These are phyloP conservation scores for Backusella mclennaniae DNA, from an alignment of 192 early-diverging fungal species.

Conservation along the genomic window DNA sequence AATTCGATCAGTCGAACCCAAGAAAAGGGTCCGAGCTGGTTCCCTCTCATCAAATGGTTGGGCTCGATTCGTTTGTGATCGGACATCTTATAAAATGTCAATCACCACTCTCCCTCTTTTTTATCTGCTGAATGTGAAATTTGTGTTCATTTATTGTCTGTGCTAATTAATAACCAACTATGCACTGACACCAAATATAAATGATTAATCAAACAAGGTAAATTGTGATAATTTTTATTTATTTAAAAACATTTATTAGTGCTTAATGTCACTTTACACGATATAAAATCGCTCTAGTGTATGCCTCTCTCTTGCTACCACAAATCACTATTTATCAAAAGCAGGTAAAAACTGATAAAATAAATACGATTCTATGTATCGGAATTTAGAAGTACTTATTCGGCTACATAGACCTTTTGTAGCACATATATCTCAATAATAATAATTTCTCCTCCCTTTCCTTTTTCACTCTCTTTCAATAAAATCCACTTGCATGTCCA, in stretches of 20 bases:
- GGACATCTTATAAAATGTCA: slow-evolving; percentile 7
- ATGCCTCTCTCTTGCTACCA: background rate
- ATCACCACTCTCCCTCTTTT: background rate
- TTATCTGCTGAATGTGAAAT: slow-evolving; percentile 5
- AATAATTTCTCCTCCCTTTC: background rate
- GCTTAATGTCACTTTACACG: too few species aligned
- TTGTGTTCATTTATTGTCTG: slow-evolving; percentile 7
- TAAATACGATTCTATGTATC: background rate
- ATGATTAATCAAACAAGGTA: slow-evolving; percentile 3
- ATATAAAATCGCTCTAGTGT: background rate
- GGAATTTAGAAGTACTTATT: slow-evolving; percentile 1
- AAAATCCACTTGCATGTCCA: background rate
- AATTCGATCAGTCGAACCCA: background rate
- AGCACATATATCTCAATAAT: background rate
- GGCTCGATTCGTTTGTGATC: slow-evolving; percentile 4
- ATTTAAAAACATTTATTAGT: background rate
- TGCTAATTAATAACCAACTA: background rate
- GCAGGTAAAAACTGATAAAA: background rate
- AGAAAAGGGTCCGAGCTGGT: slow-evolving; percentile 1
- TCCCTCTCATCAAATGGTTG: background rate
- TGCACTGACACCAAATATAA: slow-evolving; percentile 2
- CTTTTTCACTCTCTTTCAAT: background rate
- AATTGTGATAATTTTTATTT: background rate
- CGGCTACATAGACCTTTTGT: background rate
- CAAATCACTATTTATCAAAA: background rate